Percentiles rank a stretch among this genome's conserved stretches.
These are phyloP conservation scores for Scenedesmus sp. DNA, from an alignment of 163 green algal species.

Conservation along the genomic window DNA sequence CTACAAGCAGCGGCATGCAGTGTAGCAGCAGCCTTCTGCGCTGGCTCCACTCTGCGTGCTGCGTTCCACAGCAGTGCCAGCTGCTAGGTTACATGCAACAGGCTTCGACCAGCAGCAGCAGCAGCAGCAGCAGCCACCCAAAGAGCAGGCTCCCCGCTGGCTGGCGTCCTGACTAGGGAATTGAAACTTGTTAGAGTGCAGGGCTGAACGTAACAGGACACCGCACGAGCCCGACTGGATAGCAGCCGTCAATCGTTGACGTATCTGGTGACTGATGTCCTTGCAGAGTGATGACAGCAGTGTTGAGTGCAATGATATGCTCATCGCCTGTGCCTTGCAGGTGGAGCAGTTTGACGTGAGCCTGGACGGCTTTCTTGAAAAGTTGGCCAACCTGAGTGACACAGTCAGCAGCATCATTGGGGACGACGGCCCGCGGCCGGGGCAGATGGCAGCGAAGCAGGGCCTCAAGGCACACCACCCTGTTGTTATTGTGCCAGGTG, in stretches of 20 bases:
- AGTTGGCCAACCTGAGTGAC: slow-evolving; percentile 36
- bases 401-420: slow-evolving; percentile 45
- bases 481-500: slow-evolving; percentile 25
- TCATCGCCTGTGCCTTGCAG: neutral
- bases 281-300: neutral
- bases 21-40: no score
- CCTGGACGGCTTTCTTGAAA: slow-evolving; percentile 36
- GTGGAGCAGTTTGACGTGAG: slow-evolving; percentile 42
- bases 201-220: no score
- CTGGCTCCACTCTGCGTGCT: no score
- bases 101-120: neutral
- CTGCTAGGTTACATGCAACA: neutral
- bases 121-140: neutral
- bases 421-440: slow-evolving; percentile 29
- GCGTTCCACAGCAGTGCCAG: neutral
- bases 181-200: no score
- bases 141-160: no score
- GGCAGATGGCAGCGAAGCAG: slow-evolving; percentile 16
- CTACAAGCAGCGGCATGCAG: no score
- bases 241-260: no score
- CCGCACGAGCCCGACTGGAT: no score
- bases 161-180: no score
- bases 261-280: no score
- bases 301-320: neutral
- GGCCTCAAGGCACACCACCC: slow-evolving; percentile 27